A percentile compares a stretch with the other conserved stretches of the same genome.
These are phyloP conservation scores for Byssothecium circinans DNA, from an alignment of 2,329 filamentous ascomycete genomes.

Conservation along the genomic window DNA sequence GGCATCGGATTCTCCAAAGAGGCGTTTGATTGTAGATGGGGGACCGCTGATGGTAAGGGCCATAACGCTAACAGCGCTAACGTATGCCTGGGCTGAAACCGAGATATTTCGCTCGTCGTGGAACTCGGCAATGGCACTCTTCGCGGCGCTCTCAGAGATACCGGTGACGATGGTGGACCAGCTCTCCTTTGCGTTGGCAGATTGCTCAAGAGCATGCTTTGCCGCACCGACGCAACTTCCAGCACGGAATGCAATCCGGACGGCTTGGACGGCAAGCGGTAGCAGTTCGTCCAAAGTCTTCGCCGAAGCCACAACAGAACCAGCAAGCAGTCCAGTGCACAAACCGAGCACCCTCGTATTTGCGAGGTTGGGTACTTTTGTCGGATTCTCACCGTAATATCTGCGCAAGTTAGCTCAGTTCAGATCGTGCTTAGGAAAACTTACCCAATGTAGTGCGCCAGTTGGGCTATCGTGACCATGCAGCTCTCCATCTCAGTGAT, in stretches of 20 bases:
- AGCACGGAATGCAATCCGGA: slow-evolving; percentile 67
- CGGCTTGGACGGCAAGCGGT: slow-evolving; percentile 63
- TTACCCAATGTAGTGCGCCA: slow-evolving; percentile 70
- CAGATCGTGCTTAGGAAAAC: slow-evolving; percentile 26
- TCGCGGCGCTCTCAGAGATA: slow-evolving; percentile 55
- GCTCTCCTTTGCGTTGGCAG: slow-evolving; percentile 57
- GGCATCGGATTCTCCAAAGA: slow-evolving; percentile 54
- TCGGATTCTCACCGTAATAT: slow-evolving; percentile 57
- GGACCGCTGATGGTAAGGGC: slow-evolving; percentile 63
- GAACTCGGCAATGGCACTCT: slow-evolving; percentile 58
- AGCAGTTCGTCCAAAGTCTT: slow-evolving; percentile 64
- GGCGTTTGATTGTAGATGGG: slow-evolving; percentile 54
- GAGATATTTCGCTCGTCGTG: slow-evolving; percentile 57
- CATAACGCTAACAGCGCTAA: slow-evolving; percentile 62
- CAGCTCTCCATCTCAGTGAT: slow-evolving; percentile 66
- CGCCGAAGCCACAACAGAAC: slow-evolving; percentile 65
- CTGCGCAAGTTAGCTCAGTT: slow-evolving; percentile 22
- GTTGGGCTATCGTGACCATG: slow-evolving; percentile 65
- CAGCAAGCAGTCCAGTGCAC: slow-evolving; percentile 71
- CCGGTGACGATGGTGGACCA: slow-evolving; percentile 70
- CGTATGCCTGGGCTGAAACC: slow-evolving; percentile 55
- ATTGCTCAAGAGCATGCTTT: slow-evolving; percentile 54
- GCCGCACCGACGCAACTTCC: slow-evolving; percentile 52
- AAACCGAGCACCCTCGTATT: slow-evolving; percentile 62
- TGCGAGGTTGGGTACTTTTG: slow-evolving; percentile 53